phyloP scores from a whole-genome alignment of 495 filamentous ascomycete species.

The Beverwykella pulmonaria region DNA sequence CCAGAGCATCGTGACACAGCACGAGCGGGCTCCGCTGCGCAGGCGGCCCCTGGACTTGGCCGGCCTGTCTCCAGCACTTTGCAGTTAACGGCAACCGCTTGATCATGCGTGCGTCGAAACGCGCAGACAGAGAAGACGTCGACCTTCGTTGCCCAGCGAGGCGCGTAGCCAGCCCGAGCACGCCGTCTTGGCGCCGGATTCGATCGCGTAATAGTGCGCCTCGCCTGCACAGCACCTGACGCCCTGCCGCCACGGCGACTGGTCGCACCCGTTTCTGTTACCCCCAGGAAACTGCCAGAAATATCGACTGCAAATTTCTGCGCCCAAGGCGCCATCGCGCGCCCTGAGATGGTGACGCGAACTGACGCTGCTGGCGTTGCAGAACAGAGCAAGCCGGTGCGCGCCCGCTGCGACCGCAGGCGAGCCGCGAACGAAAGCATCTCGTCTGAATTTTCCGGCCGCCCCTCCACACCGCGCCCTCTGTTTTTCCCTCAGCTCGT shows the following conservation, averaged over 20 bases:
- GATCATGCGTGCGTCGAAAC: conserved; percentile 25
- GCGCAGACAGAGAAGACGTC: conserved; percentile 13
- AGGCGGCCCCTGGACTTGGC: conserved; percentile 13
- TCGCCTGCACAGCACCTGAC: conserved; percentile 22
- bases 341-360: neutral
- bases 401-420: neutral
- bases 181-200: conserved; percentile 14
- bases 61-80: conserved; percentile 25
- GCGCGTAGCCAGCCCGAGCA: neutral
- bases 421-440: neutral
- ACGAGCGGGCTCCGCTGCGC: conserved; percentile 12
- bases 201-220: conserved; percentile 34
- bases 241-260: conserved; percentile 23
- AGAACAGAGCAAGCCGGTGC: neutral
- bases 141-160: too few relatives aligned
- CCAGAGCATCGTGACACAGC: conserved; percentile 27
- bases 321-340: conserved; percentile 20
- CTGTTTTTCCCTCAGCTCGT: too few relatives aligned
- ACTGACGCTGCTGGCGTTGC: neutral
- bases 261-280: conserved; percentile 39
- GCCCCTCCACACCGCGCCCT: too few relatives aligned
- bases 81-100: conserved; percentile 40
- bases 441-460: neutral
- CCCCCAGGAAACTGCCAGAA: conserved; percentile 12
- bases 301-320: conserved; percentile 31